Evolutionary conservation across 1,139 yeast genomes (phyloP).

Genomic region (Suhomyces terraborum): DNA sequence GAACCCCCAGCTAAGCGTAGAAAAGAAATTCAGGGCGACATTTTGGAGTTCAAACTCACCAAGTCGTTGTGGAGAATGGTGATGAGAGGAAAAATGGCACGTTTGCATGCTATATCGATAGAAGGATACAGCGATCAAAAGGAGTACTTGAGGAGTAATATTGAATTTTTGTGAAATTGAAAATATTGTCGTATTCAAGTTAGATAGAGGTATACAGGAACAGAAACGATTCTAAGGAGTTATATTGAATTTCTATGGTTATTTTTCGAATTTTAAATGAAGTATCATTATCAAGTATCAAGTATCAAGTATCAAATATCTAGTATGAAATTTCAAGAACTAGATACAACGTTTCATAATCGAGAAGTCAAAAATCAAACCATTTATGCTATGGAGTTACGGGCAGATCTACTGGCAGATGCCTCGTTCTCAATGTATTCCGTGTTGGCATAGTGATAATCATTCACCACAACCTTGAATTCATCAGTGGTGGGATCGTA

Average conservation of each 20-base stretch:
- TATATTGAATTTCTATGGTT: conserved; percentile 15
- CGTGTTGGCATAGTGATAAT: conserved; percentile 49
- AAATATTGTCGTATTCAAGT: no score
- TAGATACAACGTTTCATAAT: no score
- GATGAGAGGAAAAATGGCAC: conserved; percentile 26
- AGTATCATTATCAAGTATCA: no score
- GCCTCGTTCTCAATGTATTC: conserved; percentile 24
- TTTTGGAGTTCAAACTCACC: conserved; percentile 36
- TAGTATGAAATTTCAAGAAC: no score
- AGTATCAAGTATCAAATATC: no score
- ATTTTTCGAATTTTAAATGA: no score
- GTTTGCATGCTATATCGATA: conserved; percentile 35
- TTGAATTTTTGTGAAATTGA: conserved; percentile 25
- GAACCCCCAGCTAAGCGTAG: conserved; percentile 17
- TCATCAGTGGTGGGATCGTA: conserved; percentile 48
- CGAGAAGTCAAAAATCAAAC: no score
- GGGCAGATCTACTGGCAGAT: conserved; percentile 7
- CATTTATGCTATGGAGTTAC: conserved; percentile 12
- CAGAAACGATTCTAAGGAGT: conserved; percentile 21
- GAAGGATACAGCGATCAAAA: conserved; percentile 34
- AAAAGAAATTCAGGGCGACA: conserved; percentile 31
- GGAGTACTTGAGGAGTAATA: conserved; percentile 21
- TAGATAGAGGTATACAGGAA: conserved; percentile 37
- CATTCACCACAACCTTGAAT: conserved; percentile 46
- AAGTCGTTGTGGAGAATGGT: conserved; percentile 40